Percentiles rank a stretch among this genome's conserved stretches.
Conservation (phyloP, 176 grass and related monocot genomes). For the barley (Hordeum vulgare) region MorexV3_pseudomolecules_assembly NC_058520.1:541695778-541696277, state of each 20-base stretch:
- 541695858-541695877: slow-evolving; percentile 38
- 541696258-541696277: slow-evolving; percentile 29
- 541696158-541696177: slow-evolving; percentile 75
- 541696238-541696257: slow-evolving; percentile 51
- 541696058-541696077: slow-evolving; percentile 80
- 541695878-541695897: slow-evolving; percentile 44
- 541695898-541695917: slow-evolving; percentile 41
- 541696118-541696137: slow-evolving; percentile 46
- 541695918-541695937: slow-evolving; percentile 54
- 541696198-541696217: slow-evolving; percentile 23
- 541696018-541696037: slow-evolving; percentile 40
- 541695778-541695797: slow-evolving; percentile 73
- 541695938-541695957: slow-evolving; percentile 38
- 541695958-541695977: slow-evolving; percentile 20
- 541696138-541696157: slow-evolving; percentile 40
- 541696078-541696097: slow-evolving; percentile 40
- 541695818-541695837: slow-evolving; percentile 52
- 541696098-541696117: slow-evolving; percentile 35
- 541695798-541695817: slow-evolving; percentile 42
- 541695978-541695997: slow-evolving; percentile 76
- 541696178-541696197: slow-evolving; percentile 61
- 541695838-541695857: slow-evolving; percentile 43
- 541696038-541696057: slow-evolving; percentile 41
- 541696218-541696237: slow-evolving; percentile 59
- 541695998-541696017: slow-evolving; percentile 95